A percentile compares a stretch with the other conserved stretches of the same genome.
These are phyloP conservation scores for Solanum lignicaule DNA, from an alignment of 257 asterid species.

Conservation along the genomic window DNA sequence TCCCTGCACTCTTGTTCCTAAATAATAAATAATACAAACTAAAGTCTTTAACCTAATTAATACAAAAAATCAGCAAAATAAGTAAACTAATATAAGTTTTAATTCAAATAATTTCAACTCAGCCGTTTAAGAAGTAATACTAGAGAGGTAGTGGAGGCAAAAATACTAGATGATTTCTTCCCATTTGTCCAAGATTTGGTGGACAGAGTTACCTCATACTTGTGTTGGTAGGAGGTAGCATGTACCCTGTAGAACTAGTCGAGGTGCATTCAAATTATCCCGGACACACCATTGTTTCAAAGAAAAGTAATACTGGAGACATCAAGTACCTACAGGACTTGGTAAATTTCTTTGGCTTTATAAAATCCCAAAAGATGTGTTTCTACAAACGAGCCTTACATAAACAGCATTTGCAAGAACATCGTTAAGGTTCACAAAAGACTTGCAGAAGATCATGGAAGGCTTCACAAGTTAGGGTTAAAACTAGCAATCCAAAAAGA, in stretches of 20 bases:
- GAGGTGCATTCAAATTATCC: background rate
- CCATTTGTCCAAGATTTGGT: background rate
- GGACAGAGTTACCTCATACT: background rate
- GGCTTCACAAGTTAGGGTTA: background rate
- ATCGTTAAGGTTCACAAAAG: background rate
- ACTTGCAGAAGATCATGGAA: background rate
- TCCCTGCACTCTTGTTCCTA: background rate
- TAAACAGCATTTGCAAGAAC: background rate
- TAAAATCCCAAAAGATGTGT: background rate
- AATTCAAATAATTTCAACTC: background rate
- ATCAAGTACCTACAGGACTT: background rate
- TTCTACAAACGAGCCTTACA: background rate
- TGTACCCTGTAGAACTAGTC: background rate
- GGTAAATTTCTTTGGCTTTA: background rate
- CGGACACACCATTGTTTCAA: background rate
- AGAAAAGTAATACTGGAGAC: background rate
- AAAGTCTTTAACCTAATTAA: too few relatives aligned
- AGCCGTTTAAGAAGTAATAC: background rate
- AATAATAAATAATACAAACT: background rate
- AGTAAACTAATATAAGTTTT: too few relatives aligned
- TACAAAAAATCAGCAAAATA: too few relatives aligned
- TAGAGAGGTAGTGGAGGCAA: background rate
- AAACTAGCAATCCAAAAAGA: too few relatives aligned
- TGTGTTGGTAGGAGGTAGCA: background rate
- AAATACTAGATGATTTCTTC: background rate